These are phyloP conservation scores for Pythium dissimile DNA, from an alignment of 352 stramenopile genomes.

Conservation along the genomic window DNA sequence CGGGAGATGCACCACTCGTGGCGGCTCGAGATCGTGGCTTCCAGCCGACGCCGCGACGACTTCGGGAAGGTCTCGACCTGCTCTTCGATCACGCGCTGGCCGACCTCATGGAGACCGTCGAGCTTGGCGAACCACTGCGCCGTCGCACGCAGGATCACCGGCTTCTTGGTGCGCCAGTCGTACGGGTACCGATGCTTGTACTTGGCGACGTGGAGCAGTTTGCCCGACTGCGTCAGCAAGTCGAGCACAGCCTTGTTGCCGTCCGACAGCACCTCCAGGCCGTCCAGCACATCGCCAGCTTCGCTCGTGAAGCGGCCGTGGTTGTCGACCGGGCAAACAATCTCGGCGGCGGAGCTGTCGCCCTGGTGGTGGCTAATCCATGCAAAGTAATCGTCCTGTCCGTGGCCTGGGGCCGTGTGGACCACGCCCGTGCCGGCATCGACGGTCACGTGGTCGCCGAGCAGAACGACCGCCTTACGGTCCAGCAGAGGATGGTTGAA, in stretches of 20 bases:
- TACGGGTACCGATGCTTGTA: constrained; percentile 97
- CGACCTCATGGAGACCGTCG: constrained; percentile 88
- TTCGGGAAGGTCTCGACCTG: constrained; percentile 92
- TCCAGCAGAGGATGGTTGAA: constrained; percentile 90
- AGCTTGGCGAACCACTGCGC: constrained; percentile 99
- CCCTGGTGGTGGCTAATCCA: constrained; percentile 59
- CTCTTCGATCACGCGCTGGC: constrained; percentile 46
- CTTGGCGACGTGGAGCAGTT: constrained; percentile 84
- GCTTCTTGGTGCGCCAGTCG: constrained; percentile 99
- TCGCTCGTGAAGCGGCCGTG: constrained; percentile 86
- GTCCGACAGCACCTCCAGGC: constrained; percentile 89
- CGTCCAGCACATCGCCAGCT: constrained; percentile 79
- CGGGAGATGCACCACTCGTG: constrained; percentile 99
- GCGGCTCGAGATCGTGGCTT: constrained; percentile 84
- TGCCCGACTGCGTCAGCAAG: constrained; percentile 64
- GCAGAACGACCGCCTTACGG: constrained; percentile 80
- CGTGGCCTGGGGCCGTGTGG: constrained; percentile 97
- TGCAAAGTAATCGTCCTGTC: constrained; percentile 93
- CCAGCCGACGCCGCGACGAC: constrained; percentile 74
- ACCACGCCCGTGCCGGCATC: constrained; percentile 98
- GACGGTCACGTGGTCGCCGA: constrained; percentile 97
- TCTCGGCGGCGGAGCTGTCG: constrained; percentile 25
- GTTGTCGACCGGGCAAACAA: constrained; percentile 67
- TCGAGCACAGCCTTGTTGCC: constrained; percentile 93
- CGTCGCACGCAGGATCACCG: constrained; percentile 97